Evolutionary conservation across 345 rosid species (phyloP).

Genomic region (Lepidium africanum): DNA sequence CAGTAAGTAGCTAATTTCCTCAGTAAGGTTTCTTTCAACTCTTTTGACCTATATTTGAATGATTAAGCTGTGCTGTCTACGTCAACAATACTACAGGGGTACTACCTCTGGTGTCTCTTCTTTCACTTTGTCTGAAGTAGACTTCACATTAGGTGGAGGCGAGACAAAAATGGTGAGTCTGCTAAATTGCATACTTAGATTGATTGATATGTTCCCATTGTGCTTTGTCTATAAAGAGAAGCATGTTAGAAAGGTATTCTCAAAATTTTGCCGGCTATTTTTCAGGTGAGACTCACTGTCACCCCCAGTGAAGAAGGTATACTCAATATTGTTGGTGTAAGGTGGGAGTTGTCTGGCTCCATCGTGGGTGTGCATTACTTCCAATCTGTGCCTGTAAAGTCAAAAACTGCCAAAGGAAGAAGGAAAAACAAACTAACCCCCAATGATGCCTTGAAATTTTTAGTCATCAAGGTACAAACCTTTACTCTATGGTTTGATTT

Average conservation of each 20-base stretch:
- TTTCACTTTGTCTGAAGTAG: slow-evolving; percentile 62
- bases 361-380: slow-evolving; percentile 66
- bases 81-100: slow-evolving; percentile 43
- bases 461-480: slow-evolving; percentile 70
- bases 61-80: slow-evolving; percentile 11
- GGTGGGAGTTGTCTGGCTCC: slow-evolving; percentile 87
- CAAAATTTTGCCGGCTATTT: not conserved
- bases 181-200: slow-evolving; percentile 3
- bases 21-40: slow-evolving; percentile 12
- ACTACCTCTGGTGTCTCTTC: slow-evolving; percentile 35
- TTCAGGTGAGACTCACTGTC: slow-evolving; percentile 79
- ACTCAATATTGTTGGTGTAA: slow-evolving; percentile 79
- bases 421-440: slow-evolving; percentile 47
- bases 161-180: slow-evolving; percentile 61
- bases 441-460: slow-evolving; percentile 51
- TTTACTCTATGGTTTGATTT: not conserved
- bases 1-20: slow-evolving; percentile 25
- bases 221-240: slow-evolving; percentile 7
- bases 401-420: slow-evolving; percentile 45
- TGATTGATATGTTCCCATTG: slow-evolving; percentile 8
- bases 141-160: slow-evolving; percentile 55
- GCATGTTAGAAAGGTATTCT: not conserved
- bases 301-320: slow-evolving; percentile 80
- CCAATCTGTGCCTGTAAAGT: slow-evolving; percentile 39
- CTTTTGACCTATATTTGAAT: slow-evolving; percentile 6